Evolutionary conservation across 1,284 basidiomycete species (phyloP).

Genomic region (Ceratobasidium sp.): DNA sequence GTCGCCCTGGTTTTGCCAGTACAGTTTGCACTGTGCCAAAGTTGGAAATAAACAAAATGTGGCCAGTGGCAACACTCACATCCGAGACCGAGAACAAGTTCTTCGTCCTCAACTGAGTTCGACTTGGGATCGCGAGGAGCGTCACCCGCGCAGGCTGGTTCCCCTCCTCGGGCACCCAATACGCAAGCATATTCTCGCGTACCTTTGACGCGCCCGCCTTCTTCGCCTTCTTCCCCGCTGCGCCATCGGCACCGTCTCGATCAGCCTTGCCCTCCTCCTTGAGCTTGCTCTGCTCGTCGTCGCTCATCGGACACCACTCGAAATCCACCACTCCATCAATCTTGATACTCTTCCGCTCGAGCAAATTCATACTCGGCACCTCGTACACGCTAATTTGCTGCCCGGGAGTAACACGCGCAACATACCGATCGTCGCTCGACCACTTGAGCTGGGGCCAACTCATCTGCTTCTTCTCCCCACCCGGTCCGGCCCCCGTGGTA

Average conservation of each 20-base stretch:
- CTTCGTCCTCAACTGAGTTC: conserved; percentile 90
- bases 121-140: conserved; percentile 88
- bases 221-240: conserved; percentile 62
- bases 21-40: conserved; percentile 85
- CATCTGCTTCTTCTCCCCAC: conserved; percentile 77
- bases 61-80: conserved; percentile 62
- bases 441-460: conserved; percentile 98
- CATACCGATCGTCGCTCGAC: conserved; percentile 97
- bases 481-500: conserved; percentile 62
- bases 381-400: conserved; percentile 97
- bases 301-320: conserved; percentile 97
- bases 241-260: conserved; percentile 81
- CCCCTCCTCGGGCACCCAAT: conserved; percentile 96
- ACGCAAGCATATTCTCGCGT: conserved; percentile 94
- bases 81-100: conserved; percentile 99
- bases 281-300: conserved; percentile 54
- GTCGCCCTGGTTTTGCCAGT: conserved; percentile 99
- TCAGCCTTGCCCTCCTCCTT: conserved; percentile 20
- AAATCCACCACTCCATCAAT: conserved; percentile 99
- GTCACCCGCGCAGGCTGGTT: conserved; percentile 99
- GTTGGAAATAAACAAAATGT: not conserved
- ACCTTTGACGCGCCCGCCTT: conserved; percentile 68
- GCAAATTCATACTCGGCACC: conserved; percentile 91
- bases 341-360: conserved; percentile 98
- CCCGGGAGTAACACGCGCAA: conserved; percentile 88